Evolutionary conservation across 1,284 basidiomycete genomes (phyloP).

Genomic region (Mycena sp.): DNA sequence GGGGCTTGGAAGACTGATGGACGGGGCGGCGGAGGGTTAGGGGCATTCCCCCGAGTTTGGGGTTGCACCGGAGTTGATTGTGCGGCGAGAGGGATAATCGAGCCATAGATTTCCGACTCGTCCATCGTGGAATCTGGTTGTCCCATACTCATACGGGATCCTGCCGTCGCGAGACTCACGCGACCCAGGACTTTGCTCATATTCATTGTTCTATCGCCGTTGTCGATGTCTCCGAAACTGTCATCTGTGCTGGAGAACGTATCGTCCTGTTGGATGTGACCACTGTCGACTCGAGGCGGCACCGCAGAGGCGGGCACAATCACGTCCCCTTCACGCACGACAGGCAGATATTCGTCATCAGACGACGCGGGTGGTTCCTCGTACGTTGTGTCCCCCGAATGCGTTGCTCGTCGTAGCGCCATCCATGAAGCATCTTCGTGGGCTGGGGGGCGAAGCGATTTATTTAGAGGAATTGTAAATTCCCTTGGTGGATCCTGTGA

Average conservation of each 20-base stretch:
- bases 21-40: constrained; percentile 30
- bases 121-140: constrained; percentile 54
- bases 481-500: constrained; percentile 29
- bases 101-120: constrained; percentile 56
- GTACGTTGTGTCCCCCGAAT: constrained; percentile 26
- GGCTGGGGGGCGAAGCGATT: constrained; percentile 26
- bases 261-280: constrained; percentile 40
- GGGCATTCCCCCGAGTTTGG: no score
- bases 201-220: constrained; percentile 61
- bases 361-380: constrained; percentile 26
- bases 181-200: constrained; percentile 55
- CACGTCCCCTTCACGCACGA: constrained; percentile 2
- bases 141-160: constrained; percentile 49
- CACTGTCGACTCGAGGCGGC: not conserved
- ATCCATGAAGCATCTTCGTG: constrained; percentile 30
- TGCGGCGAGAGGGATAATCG: constrained; percentile 37
- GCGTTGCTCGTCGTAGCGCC: constrained; percentile 28
- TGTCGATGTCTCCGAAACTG: constrained; percentile 56
- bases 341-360: constrained; percentile 28
- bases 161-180: constrained; percentile 41
- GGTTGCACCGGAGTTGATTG: constrained; percentile 29
- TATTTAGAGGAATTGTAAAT: constrained; percentile 26
- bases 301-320: not conserved
- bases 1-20: constrained; percentile 35
- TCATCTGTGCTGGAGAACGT: constrained; percentile 68